Evolutionary conservation across 306 rosid genomes (phyloP).

Genomic region (Cicer arietinum): DNA sequence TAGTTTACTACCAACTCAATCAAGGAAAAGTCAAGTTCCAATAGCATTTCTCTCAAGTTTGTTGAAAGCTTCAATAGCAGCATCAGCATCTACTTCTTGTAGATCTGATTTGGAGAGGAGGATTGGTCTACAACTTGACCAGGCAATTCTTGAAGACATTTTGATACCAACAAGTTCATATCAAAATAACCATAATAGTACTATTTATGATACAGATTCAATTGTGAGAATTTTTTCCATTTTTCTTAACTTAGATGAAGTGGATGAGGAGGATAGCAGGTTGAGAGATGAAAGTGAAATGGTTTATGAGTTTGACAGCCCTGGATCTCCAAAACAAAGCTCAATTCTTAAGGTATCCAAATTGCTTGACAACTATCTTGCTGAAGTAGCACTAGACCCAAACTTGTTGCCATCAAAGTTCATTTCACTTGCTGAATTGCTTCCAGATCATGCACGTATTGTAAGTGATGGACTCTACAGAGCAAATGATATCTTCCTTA

Average conservation of each 20-base stretch:
- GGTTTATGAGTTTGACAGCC: conserved; percentile 88
- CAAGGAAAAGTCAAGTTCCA: conserved; percentile 90
- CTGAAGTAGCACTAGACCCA: conserved; percentile 91
- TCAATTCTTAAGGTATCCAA: conserved; percentile 93
- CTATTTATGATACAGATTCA: conserved; percentile 82
- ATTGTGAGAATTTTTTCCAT: conserved; percentile 82
- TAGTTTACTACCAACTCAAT: conserved; percentile 81
- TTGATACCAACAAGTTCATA: conserved; percentile 76
- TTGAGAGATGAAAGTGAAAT: conserved; percentile 84
- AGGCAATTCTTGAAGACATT: conserved; percentile 96
- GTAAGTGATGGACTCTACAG: conserved; percentile 89
- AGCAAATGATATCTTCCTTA: conserved; percentile 92
- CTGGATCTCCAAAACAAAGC: conserved; percentile 95
- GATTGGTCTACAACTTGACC: conserved; percentile 92
- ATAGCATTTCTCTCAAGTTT: conserved; percentile 95
- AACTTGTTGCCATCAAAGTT: conserved; percentile 78
- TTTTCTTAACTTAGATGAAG: conserved; percentile 88
- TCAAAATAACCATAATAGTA: conserved; percentile 62
- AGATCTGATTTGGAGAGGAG: conserved; percentile 90
- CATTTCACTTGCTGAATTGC: conserved; percentile 81
- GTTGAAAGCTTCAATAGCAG: conserved; percentile 83
- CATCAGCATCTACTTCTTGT: conserved; percentile 79
- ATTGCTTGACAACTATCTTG: conserved; percentile 79
- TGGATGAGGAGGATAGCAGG: conserved; percentile 70
- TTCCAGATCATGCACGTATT: conserved; percentile 92